These are phyloP conservation scores for Sporothrix globosa DNA, from an alignment of 2,329 filamentous ascomycete species.

Conservation along the genomic window DNA sequence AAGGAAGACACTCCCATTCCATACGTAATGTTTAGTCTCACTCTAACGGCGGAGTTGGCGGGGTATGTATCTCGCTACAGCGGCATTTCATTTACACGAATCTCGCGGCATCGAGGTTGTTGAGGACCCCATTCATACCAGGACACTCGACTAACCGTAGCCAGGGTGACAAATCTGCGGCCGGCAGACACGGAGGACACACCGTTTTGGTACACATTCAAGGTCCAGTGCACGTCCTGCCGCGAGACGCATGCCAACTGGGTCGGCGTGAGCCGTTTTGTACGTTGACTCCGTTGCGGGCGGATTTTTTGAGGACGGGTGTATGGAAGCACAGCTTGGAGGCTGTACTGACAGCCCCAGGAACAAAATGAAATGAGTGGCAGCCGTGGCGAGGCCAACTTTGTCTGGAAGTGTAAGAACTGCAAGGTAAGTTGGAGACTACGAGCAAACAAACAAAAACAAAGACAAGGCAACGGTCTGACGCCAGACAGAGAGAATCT, in stretches of 20 bases:
- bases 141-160: conserved; percentile 7
- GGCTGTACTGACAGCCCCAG: conserved; percentile 49
- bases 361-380: conserved; percentile 89
- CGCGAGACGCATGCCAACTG: conserved; percentile 86
- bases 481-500: conserved; percentile 67
- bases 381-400: conserved; percentile 94
- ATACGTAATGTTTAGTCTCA: conserved; percentile 63
- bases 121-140: neutral
- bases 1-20: neutral
- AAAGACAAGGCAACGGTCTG: neutral
- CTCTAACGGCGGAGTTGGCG: conserved; percentile 68
- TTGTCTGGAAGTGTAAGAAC: conserved; percentile 99
- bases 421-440: conserved; percentile 69
- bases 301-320: neutral
- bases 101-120: neutral
- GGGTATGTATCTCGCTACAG: conserved; percentile 56
- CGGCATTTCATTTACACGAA: neutral
- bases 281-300: conserved; percentile 50
- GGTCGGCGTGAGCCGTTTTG: conserved; percentile 85
- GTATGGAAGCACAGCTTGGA: neutral
- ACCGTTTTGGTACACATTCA: conserved; percentile 97
- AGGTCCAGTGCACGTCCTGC: conserved; percentile 97
- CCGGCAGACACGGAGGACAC: conserved; percentile 79
- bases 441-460: too few species aligned
- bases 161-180: conserved; percentile 84